phyloP scores from a whole-genome alignment of 805 yeast species.

The Starmerella sp. region DNA sequence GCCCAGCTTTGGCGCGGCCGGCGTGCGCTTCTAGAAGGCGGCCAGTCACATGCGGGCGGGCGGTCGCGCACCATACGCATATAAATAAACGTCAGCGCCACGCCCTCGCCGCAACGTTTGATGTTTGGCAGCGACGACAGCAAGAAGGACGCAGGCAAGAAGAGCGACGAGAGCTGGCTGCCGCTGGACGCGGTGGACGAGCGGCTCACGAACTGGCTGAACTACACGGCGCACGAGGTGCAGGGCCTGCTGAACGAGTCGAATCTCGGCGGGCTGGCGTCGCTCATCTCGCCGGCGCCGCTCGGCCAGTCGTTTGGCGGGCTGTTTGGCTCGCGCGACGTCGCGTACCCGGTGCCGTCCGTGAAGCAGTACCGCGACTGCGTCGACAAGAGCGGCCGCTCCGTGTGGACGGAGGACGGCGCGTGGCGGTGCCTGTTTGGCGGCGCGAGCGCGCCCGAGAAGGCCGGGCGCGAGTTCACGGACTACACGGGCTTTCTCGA shows the following conservation, averaged over 20 bases:
- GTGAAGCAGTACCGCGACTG: constrained; percentile 50
- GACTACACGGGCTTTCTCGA: constrained; percentile 53
- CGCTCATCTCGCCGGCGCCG: not conserved
- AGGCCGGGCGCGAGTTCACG: constrained; percentile 33
- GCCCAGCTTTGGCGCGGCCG: too few species aligned
- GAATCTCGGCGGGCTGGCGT: not conserved
- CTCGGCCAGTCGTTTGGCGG: not conserved
- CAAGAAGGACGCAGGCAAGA: not conserved
- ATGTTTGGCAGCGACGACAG: not conserved
- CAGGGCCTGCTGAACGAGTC: constrained; percentile 1
- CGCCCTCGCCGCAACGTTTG: too few species aligned
- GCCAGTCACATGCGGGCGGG: not conserved
- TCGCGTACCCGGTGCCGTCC: constrained; percentile 49
- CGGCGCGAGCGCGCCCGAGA: constrained; percentile 11
- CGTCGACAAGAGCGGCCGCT: constrained; percentile 49
- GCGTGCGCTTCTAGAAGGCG: not conserved
- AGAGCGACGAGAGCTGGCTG: not conserved
- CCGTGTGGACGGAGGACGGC: constrained; percentile 76
- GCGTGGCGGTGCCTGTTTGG: constrained; percentile 78
- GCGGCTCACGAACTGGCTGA: not conserved
- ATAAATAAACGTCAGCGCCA: not conserved
- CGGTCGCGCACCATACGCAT: not conserved
- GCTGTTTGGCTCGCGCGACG: not conserved
- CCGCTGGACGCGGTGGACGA: not conserved
- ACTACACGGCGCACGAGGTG: not conserved